phyloP scores from a whole-genome alignment of 768 basidiomycete genomes.

The Pleurotus platypus region DNA sequence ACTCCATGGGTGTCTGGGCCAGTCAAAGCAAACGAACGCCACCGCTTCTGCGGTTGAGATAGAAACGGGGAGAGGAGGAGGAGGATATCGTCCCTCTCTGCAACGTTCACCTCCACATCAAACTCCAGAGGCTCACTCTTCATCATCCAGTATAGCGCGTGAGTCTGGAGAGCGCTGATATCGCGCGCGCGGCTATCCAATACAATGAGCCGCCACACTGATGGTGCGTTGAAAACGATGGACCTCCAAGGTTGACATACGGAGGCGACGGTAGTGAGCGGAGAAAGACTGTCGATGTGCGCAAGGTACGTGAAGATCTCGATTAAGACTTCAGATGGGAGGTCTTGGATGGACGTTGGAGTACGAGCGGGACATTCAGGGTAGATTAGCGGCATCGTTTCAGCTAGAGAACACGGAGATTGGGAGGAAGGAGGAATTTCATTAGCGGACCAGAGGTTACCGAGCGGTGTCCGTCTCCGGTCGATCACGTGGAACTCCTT shows the following conservation, averaged over 20 bases:
- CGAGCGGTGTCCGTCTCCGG: conserved; percentile 8
- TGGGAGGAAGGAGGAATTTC: background rate
- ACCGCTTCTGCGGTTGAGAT: conserved; percentile 45
- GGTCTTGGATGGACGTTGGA: conserved; percentile 20
- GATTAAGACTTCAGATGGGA: conserved; percentile 62
- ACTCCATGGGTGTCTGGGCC: conserved; percentile 34
- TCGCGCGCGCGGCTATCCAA: conserved; percentile 40
- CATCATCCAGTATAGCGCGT: conserved; percentile 51
- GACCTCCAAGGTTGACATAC: conserved; percentile 62
- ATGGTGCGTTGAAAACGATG: conserved; percentile 50
- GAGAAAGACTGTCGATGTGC: conserved; percentile 40
- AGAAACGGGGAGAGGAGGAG: conserved; percentile 65
- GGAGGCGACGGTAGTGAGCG: conserved; percentile 39
- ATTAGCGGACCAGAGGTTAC: background rate
- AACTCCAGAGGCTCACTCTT: conserved; percentile 53
- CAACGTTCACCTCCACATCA: conserved; percentile 47
- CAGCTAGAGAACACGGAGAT: background rate
- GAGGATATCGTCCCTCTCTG: conserved; percentile 48
- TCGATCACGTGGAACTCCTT: no score
- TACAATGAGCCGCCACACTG: conserved; percentile 56
- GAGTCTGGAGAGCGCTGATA: conserved; percentile 35
- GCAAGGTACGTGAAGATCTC: conserved; percentile 53
- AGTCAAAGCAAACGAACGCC: conserved; percentile 48
- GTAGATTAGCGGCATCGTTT: conserved; percentile 5
- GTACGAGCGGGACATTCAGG: conserved; percentile 1